Conservation (phyloP, 768 basidiomycete species). For the Mycena latifolia region DNA sequence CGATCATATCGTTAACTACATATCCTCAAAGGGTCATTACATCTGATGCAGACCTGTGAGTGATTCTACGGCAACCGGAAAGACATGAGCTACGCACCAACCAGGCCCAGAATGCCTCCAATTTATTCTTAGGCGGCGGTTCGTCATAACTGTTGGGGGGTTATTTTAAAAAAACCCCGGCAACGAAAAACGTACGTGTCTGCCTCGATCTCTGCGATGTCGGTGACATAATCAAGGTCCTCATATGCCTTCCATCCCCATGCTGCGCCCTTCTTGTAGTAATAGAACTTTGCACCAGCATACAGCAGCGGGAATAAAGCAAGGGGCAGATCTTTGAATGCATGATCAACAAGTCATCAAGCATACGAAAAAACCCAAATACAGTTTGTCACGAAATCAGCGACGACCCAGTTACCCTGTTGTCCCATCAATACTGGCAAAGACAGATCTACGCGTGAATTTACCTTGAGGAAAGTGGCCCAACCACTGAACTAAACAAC, state of each 20-base stretch:
- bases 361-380: background rate
- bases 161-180: background rate
- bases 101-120: slow-evolving; percentile 35
- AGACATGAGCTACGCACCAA: slow-evolving; percentile 30
- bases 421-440: background rate
- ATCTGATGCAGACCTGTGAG: slow-evolving; percentile 4
- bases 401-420: slow-evolving; percentile 62
- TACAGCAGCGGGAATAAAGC: slow-evolving; percentile 84
- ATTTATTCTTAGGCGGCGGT: slow-evolving; percentile 27
- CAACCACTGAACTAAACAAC: slow-evolving; percentile 56
- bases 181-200: slow-evolving; percentile 56
- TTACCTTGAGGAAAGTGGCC: slow-evolving; percentile 54
- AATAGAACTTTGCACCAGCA: slow-evolving; percentile 65
- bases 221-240: slow-evolving; percentile 89
- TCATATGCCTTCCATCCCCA: slow-evolving; percentile 33
- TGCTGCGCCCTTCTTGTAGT: slow-evolving; percentile 57
- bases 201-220: slow-evolving; percentile 78
- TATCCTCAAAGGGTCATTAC: slow-evolving; percentile 3
- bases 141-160: slow-evolving; percentile 27
- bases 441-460: slow-evolving; percentile 35
- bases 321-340: slow-evolving; percentile 66
- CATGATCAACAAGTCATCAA: background rate
- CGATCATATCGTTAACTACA: no score
- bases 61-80: no score
- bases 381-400: slow-evolving; percentile 84